These are phyloP conservation scores for Endocarpon pusillum DNA, from an alignment of 495 filamentous ascomycete genomes.

Conservation along the genomic window DNA sequence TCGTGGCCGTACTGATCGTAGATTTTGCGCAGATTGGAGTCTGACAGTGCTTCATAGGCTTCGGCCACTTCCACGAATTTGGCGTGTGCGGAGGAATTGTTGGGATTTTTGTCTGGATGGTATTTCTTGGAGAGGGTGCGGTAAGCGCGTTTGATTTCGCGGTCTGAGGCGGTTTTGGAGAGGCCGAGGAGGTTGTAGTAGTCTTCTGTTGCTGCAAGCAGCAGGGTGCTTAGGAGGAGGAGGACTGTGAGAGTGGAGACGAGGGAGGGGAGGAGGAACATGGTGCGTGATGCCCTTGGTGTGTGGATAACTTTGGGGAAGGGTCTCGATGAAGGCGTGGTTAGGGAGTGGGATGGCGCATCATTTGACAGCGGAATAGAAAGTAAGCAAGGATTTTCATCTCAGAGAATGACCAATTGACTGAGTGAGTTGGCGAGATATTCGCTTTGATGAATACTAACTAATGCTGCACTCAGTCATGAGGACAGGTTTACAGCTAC, in stretches of 20 bases:
- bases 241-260: constrained; percentile 21
- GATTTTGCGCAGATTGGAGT: constrained; percentile 64
- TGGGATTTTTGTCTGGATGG: constrained; percentile 99
- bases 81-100: constrained; percentile 60
- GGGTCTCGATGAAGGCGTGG: too few species aligned
- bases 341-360: too few species aligned
- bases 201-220: constrained; percentile 60
- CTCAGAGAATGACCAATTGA: too few species aligned
- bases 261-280: constrained; percentile 12
- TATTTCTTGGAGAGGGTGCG: constrained; percentile 84
- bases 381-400: too few species aligned
- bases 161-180: constrained; percentile 63
- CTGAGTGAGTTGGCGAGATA: too few species aligned
- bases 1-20: constrained; percentile 96
- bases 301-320: too few species aligned
- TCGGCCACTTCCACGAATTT: constrained; percentile 93
- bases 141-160: constrained; percentile 94
- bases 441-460: too few species aligned
- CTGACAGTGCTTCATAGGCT: constrained; percentile 86
- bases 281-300: too few species aligned
- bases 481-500: too few species aligned
- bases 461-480: too few species aligned
- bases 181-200: constrained; percentile 89
- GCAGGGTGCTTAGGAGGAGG: constrained; percentile 34
- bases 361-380: too few species aligned